These are phyloP conservation scores for Hypoxylon sp. DNA, from an alignment of 2,329 filamentous ascomycete species.

Conservation along the genomic window DNA sequence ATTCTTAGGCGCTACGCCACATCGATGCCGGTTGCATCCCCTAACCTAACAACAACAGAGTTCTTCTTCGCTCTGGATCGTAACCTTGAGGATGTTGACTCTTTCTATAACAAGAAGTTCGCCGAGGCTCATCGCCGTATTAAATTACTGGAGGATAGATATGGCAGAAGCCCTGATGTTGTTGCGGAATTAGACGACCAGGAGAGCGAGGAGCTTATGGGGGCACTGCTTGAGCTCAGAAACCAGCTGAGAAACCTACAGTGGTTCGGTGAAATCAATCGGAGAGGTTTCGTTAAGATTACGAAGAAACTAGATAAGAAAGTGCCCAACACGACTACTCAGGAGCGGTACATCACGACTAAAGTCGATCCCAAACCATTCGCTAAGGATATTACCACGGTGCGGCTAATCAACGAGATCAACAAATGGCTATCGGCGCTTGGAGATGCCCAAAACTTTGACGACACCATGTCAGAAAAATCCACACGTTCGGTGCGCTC, in stretches of 20 bases:
- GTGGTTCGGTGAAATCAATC: constrained; percentile 98
- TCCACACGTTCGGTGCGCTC: constrained; percentile 79
- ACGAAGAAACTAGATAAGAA: constrained; percentile 99
- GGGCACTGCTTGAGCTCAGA: constrained; percentile 88
- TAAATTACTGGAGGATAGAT: constrained; percentile 88
- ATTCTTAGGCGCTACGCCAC: constrained; percentile 54
- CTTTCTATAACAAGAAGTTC: constrained; percentile 97
- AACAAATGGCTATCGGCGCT: constrained; percentile 93
- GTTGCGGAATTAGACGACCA: constrained; percentile 84
- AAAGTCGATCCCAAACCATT: constrained; percentile 93
- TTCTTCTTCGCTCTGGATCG: constrained; percentile 98
- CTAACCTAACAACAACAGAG: constrained; percentile 71
- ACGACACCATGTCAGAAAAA: constrained; percentile 81
- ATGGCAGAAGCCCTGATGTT: constrained; percentile 80
- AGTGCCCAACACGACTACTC: constrained; percentile 79
- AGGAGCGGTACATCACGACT: constrained; percentile 88
- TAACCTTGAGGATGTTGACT: constrained; percentile 96
- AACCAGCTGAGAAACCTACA: constrained; percentile 90
- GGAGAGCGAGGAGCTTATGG: constrained; percentile 92
- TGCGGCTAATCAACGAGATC: constrained; percentile 71
- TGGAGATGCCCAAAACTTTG: constrained; percentile 80
- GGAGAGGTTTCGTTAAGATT: constrained; percentile 96
- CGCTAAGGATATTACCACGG: constrained; percentile 76
- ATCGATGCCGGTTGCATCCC: constrained; percentile 55
- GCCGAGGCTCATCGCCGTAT: constrained; percentile 86